phyloP scores from a whole-genome alignment of 2,329 filamentous ascomycete species.

The Chrysoporthe austroafricana region DNA sequence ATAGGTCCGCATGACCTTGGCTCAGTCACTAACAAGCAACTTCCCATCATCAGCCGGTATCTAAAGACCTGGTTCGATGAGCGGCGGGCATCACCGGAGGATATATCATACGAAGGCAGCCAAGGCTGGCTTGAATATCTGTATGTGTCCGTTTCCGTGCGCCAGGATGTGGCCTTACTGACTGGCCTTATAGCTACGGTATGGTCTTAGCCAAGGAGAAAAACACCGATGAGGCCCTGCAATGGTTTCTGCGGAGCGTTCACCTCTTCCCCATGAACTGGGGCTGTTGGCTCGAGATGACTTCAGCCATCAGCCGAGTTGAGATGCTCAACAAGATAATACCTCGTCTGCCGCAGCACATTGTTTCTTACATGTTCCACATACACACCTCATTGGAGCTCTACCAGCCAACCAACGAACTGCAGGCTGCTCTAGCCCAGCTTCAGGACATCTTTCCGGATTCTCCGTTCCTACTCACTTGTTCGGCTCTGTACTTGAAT shows the following conservation, averaged over 20 bases:
- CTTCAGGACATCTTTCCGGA: slow-evolving; percentile 83
- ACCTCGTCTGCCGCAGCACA: slow-evolving; percentile 79
- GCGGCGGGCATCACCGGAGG: slow-evolving; percentile 57
- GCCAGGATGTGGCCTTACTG: neutral
- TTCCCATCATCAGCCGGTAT: slow-evolving; percentile 74
- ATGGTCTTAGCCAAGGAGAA: slow-evolving; percentile 89
- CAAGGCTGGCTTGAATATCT: slow-evolving; percentile 95
- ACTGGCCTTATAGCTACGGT: slow-evolving; percentile 65
- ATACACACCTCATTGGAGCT: slow-evolving; percentile 89
- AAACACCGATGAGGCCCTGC: slow-evolving; percentile 82
- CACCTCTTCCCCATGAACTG: slow-evolving; percentile 94
- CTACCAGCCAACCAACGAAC: slow-evolving; percentile 78
- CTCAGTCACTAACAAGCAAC: slow-evolving; percentile 81
- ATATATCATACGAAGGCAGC: slow-evolving; percentile 59
- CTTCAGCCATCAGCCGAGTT: slow-evolving; percentile 73
- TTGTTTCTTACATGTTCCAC: slow-evolving; percentile 93
- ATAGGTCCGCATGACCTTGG: slow-evolving; percentile 91
- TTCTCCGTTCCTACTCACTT: slow-evolving; percentile 88
- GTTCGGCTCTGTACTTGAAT: slow-evolving; percentile 85
- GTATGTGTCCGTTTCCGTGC: slow-evolving; percentile 34
- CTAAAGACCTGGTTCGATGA: slow-evolving; percentile 81
- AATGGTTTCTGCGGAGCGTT: slow-evolving; percentile 86
- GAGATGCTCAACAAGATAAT: slow-evolving; percentile 80
- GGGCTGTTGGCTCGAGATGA: slow-evolving; percentile 95
- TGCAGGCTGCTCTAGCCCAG: slow-evolving; percentile 75